A percentile compares a stretch with the other conserved stretches of the same genome.
Evolutionary conservation across 352 stramenopile genomes (phyloP).

Genomic region (Pythium pyrilobum): DNA sequence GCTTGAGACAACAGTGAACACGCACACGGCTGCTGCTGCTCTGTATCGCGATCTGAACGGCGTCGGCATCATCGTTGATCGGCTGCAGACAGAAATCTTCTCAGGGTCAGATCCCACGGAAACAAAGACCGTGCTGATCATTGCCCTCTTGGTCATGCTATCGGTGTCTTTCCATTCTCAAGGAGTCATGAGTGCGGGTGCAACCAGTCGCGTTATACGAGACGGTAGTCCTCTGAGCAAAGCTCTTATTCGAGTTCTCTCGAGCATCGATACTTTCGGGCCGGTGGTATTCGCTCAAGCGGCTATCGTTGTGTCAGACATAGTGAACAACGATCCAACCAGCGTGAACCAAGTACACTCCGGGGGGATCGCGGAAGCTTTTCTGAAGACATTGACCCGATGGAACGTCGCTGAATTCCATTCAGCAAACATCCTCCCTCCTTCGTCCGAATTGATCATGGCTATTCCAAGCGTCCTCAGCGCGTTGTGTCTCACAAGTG

Average conservation of each 20-base stretch:
- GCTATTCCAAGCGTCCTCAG: constrained; percentile 92
- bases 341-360: constrained; percentile 94
- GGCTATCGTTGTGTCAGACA: constrained; percentile 90
- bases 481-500: constrained; percentile 91
- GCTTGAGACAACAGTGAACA: constrained; percentile 79
- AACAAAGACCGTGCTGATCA: constrained; percentile 57
- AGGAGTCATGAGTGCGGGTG: constrained; percentile 82
- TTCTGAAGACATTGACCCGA: constrained; percentile 89
- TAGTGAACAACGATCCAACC: constrained; percentile 97
- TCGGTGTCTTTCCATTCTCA: constrained; percentile 86
- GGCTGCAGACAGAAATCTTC: constrained; percentile 52
- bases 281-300: constrained; percentile 91
- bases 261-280: constrained; percentile 89
- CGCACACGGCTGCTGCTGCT: constrained; percentile 51
- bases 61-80: constrained; percentile 79
- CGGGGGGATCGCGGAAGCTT: constrained; percentile 89
- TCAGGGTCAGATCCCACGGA: too few relatives aligned
- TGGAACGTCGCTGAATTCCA: constrained; percentile 65
- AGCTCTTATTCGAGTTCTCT: constrained; percentile 87
- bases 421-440: constrained; percentile 49
- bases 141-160: constrained; percentile 67
- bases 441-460: constrained; percentile 93
- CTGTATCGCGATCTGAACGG: constrained; percentile 84
- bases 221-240: constrained; percentile 84
- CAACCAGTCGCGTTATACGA: constrained; percentile 82